These are phyloP conservation scores for Backusella sp. DNA, from an alignment of 192 early-diverging fungal genomes.

Conservation along the genomic window DNA sequence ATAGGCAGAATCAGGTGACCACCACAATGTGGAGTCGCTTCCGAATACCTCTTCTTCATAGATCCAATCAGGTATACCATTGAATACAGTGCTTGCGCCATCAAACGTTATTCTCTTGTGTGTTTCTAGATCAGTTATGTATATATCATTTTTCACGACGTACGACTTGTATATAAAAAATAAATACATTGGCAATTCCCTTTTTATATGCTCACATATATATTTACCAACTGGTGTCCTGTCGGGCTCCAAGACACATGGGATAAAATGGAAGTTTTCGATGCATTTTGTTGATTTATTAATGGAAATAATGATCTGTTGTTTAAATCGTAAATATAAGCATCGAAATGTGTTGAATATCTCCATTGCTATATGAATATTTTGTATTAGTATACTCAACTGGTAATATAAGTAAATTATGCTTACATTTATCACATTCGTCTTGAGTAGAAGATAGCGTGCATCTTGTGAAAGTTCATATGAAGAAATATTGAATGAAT, in stretches of 20 bases:
- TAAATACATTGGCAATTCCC: background rate
- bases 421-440: slow-evolving; percentile 58
- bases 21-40: slow-evolving; percentile 72
- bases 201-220: slow-evolving; percentile 41
- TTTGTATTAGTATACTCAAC: background rate
- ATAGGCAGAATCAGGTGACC: slow-evolving; percentile 75
- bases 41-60: slow-evolving; percentile 90
- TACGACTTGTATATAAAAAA: slow-evolving; percentile 49
- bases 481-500: slow-evolving; percentile 30
- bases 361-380: slow-evolving; percentile 63
- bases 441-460: slow-evolving; percentile 68
- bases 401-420: background rate
- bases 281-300: slow-evolving; percentile 31
- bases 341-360: slow-evolving; percentile 77
- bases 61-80: slow-evolving; percentile 96
- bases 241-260: slow-evolving; percentile 75
- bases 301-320: slow-evolving; percentile 59
- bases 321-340: slow-evolving; percentile 71
- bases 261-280: slow-evolving; percentile 50
- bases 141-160: slow-evolving; percentile 86
- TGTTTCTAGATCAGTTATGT: slow-evolving; percentile 64
- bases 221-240: slow-evolving; percentile 68
- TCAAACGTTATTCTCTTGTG: slow-evolving; percentile 82
- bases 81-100: slow-evolving; percentile 77
- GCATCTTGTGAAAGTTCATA: slow-evolving; percentile 74